phyloP scores from a whole-genome alignment of 176 grass and related monocot genomes.

The Paspalum vaginatum region DNA sequence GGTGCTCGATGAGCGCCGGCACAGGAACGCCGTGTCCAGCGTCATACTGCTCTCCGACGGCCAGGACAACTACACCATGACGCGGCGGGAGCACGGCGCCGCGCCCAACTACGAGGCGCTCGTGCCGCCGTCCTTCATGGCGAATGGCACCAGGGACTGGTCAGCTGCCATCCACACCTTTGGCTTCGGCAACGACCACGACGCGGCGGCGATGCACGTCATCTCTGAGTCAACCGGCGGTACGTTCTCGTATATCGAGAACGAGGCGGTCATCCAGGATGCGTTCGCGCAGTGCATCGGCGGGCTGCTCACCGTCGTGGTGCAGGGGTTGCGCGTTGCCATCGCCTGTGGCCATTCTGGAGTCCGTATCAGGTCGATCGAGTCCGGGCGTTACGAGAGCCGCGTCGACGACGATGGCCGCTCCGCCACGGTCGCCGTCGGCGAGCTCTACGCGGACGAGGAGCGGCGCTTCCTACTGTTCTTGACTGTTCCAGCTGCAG shows the following conservation, averaged over 20 bases:
- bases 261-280: constrained; percentile 63
- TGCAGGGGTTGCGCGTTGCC: constrained; percentile 41
- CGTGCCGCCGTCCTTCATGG: constrained; percentile 43
- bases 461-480: constrained; percentile 63
- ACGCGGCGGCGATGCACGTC: constrained; percentile 67
- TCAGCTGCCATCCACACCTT: constrained; percentile 64
- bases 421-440: constrained; percentile 35
- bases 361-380: constrained; percentile 39
- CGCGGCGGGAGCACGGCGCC: background rate
- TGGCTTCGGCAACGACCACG: constrained; percentile 81
- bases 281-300: constrained; percentile 87
- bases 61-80: constrained; percentile 52
- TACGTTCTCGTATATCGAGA: constrained; percentile 77
- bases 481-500: constrained; percentile 37
- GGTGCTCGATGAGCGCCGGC: constrained; percentile 56
- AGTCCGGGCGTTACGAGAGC: constrained; percentile 64
- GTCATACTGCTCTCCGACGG: constrained; percentile 86
- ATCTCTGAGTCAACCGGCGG: constrained; percentile 58
- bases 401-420: constrained; percentile 41
- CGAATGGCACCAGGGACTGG: background rate
- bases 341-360: constrained; percentile 26
- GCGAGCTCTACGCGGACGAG: constrained; percentile 70
- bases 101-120: constrained; percentile 49
- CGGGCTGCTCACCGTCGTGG: constrained; percentile 65
- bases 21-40: constrained; percentile 67